Base-by-base conservation (phyloP, 2,329 filamentous ascomycete genomes). In the Fusarium setosum region DNA sequence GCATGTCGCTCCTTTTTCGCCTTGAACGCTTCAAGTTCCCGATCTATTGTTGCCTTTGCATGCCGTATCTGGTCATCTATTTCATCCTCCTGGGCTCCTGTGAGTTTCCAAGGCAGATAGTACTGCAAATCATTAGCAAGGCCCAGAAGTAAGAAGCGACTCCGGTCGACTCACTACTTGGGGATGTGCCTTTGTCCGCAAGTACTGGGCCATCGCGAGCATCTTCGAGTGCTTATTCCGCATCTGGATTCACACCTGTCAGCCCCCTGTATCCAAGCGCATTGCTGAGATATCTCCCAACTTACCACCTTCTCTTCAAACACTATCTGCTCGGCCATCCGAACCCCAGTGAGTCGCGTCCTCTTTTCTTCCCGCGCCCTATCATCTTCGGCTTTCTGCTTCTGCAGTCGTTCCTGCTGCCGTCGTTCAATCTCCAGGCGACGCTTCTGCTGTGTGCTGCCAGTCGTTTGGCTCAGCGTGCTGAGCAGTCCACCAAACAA, bases 401-500 rank as follows among this genome's bases (percentile, higher is more conserved):
- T 84, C 76, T 90, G 88, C 67, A 91, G 84, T 78, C 90, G 93
- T 73, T 91, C 91, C 74, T 92, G 88, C 77, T 94, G 93, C 69
- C 90, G 90, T 77, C 88, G 90, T 80, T 96, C 94, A 76, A 95
- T 94, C 76, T 95, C 94, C 63, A 86, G 86, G 57, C 92, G 89
- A 71, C 88, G 89, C 78, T 86, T 90, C 79, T 91, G 88, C 82
- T 83, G 87, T 67, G 80, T 84, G 81, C 75, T 83, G 68, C 83
- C 86, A 74, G 85, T 85, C 71, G 86, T 90, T 79, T 95, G 92
- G 77, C 90, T 93, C 61, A 97, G 84, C 34, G 91, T 93, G 75
- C 86, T 92, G 60, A 96, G 82, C 56, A 96, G 80, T 32, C 90
- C 92, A 62, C 95, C 94, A 74, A 97, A 97, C 61, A 98, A 83